phyloP scores from a whole-genome alignment of 208 protist genomes.

The Zelonia costaricensis region DNA sequence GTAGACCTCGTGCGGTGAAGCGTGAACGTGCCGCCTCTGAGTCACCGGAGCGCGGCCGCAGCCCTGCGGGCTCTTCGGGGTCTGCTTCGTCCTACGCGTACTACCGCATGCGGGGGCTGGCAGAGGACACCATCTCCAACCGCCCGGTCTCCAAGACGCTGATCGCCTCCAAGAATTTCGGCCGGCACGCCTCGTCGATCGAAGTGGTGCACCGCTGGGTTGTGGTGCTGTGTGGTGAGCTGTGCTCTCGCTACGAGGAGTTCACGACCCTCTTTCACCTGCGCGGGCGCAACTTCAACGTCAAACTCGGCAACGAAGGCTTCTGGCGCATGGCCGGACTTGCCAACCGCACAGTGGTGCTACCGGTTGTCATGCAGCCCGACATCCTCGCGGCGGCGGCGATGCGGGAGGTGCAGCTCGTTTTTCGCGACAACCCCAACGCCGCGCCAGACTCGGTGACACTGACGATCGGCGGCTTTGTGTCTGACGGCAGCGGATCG shows the following conservation, averaged over 20 bases:
- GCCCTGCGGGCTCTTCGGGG: neutral
- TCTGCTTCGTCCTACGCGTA: slow-evolving; percentile 30
- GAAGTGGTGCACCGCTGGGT: slow-evolving; percentile 55
- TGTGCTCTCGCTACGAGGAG: slow-evolving; percentile 54
- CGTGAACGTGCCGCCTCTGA: neutral
- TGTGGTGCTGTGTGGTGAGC: slow-evolving; percentile 54
- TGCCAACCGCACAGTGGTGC: slow-evolving; percentile 35
- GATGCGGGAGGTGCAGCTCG: slow-evolving; percentile 15
- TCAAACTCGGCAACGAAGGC: slow-evolving; percentile 56
- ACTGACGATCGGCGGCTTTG: slow-evolving; percentile 34
- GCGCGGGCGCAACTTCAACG: slow-evolving; percentile 47
- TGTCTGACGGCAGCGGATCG: slow-evolving; percentile 6
- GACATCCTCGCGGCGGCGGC: slow-evolving; percentile 20
- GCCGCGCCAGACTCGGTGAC: slow-evolving; percentile 26
- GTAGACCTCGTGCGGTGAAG: neutral
- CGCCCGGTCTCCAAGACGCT: slow-evolving; percentile 51
- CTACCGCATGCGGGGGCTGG: slow-evolving; percentile 48
- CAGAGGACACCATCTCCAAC: slow-evolving; percentile 39
- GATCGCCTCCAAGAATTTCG: slow-evolving; percentile 71
- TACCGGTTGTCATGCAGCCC: slow-evolving; percentile 45
- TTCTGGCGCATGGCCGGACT: slow-evolving; percentile 36
- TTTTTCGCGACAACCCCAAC: neutral
- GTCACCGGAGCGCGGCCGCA: neutral
- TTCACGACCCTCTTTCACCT: slow-evolving; percentile 35
- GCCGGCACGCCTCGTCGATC: slow-evolving; percentile 18